Base-by-base conservation (phyloP, 2,329 filamentous ascomycete genomes). In the Apiospora malaysiana region DNA sequence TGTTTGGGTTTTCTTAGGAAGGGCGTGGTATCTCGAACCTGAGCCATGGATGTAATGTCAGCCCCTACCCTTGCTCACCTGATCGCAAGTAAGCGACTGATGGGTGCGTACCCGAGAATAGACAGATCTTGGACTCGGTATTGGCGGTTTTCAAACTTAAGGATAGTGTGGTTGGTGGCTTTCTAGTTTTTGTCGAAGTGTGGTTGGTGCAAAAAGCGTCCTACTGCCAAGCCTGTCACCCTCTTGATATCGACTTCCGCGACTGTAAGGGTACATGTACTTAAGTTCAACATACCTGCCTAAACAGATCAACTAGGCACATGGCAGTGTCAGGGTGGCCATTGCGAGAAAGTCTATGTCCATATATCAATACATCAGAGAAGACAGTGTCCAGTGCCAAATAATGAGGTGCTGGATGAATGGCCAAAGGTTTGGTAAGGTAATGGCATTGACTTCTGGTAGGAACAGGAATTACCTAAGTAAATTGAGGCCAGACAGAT, bases 61-160 rank as follows among this genome's bases (percentile, higher is more conserved):
- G 49, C 25, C 25, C 8, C 16, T 18, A 59, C 12, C 21, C 21
- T 40, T n/a, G 32, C 23, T 63, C 3, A 32, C 14, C 32, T 40
- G 56, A 40, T 63, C 27, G 18, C 2, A n/a, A 12, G 56, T 40
- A 12, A 59, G 25, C 14, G 32, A 63, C 32, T n/a, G 32, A 59
- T 59, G 27, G 14, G 32, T 21, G 3, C 7, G 16, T n/a, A 63
- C 10, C 56, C 56, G 56, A 23, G 21, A 12, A 21, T n/a, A 7
- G 21, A 63, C 32, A 63, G 32, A 63, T 63, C 56, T 63, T 63
- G 56, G 56, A 63, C 56, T 63, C 21, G 18, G 56, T 5, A 32
- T 40, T 63, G 56, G 56, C 14, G 56, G 56, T 40, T 32, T 63
- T n/a, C 56, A 21, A 25, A 18, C 12, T 16, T 37, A 14, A 21